Conservation (phyloP, 805 yeast genomes). For the Wickerhamomyces sydowiorum region DNA sequence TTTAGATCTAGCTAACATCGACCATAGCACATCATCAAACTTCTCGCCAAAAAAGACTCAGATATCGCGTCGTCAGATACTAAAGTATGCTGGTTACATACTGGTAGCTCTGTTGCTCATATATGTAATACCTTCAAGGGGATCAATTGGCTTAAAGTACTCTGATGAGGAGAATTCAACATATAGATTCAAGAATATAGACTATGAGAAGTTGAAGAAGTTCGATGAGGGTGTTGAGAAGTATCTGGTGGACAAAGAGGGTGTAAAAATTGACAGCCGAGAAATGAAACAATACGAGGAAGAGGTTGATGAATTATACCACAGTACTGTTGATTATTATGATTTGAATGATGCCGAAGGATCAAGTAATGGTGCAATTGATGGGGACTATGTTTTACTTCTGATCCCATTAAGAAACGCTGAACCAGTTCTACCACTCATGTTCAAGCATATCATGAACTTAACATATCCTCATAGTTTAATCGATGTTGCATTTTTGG, state of each 20-base stretch:
- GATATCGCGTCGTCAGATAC: background rate
- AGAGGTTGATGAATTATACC: conserved; percentile 34
- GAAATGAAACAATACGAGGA: conserved; percentile 15
- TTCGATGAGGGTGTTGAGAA: conserved; percentile 34
- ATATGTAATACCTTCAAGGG: background rate
- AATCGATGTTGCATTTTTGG: conserved; percentile 76
- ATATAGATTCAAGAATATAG: conserved; percentile 27
- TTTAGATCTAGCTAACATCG: background rate
- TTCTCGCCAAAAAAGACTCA: background rate
- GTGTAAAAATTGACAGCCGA: conserved; percentile 24
- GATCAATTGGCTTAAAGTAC: background rate
- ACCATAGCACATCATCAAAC: background rate
- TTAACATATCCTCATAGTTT: conserved; percentile 76
- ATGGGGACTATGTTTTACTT: conserved; percentile 61
- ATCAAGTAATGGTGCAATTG: conserved; percentile 37
- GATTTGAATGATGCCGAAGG: conserved; percentile 59
- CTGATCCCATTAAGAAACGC: conserved; percentile 80
- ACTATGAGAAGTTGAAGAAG: conserved; percentile 24
- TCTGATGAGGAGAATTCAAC: conserved; percentile 3
- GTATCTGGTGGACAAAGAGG: conserved; percentile 29
- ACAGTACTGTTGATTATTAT: conserved; percentile 49
- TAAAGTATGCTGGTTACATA: background rate
- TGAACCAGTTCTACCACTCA: conserved; percentile 67
- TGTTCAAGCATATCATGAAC: conserved; percentile 82
- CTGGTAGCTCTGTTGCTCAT: background rate